Base-by-base conservation (phyloP, 2,329 filamentous ascomycete species). In the Alternaria conjuncta region DNA sequence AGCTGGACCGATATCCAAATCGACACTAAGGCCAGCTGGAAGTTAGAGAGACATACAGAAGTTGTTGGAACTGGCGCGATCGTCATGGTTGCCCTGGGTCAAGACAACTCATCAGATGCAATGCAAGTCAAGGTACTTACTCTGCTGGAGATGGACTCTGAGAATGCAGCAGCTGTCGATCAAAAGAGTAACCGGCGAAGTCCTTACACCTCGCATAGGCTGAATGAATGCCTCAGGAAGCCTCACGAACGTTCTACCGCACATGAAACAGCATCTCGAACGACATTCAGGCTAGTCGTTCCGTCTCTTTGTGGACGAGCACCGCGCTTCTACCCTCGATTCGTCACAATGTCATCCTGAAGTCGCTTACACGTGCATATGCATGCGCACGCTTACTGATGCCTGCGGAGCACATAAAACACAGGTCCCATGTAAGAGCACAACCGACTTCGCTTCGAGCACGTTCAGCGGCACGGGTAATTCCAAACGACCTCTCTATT, bases 1-100 rank as follows among this genome's bases (percentile, higher is more conserved):
- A 69, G 92, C 90, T 6, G 93, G 92, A 89, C 97, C 82, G 95
- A 93, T 86, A 90, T 93, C 63, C 93, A 97, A 79, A 96, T 94
- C 79, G 84, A 88, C 13, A 91, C 91, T 83, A 97, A 97, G 82
- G 87, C 90, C 68, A 96, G 96, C 84, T 93, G 93, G 21, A 96
- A 93, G 80, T 85, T 95, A 44, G 90, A 88, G 9, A 86, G 89
- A 65, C 94, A 97, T 79, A 97, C 97, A 86, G 96, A 96, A 82
- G 89, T 90, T 20, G 93, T 93, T 23, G 50, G 49, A 18, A 93
- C 97, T 78, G 82, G 83, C 55, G 89, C 88, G 63, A 90, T 89
- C 44, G 88, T 95, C 25, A 92, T 90, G 9, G 86, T 97, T 50
- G 94, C 97, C 72, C 85, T 97, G 1, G 94, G 94, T 49, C 92